Base-by-base conservation (phyloP, 2,329 filamentous ascomycete genomes). In the Paecilomyces niveus region DNA sequence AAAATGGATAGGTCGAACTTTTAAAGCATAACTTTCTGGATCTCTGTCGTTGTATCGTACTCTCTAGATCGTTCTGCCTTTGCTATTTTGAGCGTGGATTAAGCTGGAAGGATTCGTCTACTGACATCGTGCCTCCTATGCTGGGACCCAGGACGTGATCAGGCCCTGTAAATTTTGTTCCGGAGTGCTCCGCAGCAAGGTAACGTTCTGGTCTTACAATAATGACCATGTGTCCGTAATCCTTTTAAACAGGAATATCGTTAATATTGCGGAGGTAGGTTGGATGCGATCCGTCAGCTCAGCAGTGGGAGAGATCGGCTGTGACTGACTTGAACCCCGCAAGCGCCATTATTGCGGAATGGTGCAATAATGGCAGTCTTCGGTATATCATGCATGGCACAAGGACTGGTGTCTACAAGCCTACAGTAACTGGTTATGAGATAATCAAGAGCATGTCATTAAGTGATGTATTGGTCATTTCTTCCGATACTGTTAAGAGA, bases 401-500 rank as follows among this genome's bases (percentile, higher is more conserved):
- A 45, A 39, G 13, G 35, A 39, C 13, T 18, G 13, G 15, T 45
- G 32, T 33, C 32, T 33, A 33, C 32, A 33, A 13, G 39, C 18
- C 39, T 45, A 45, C 39, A 2, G n/a, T 45, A 45, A 18, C 6
- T 21, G 4, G n/a, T 6, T 45, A 45, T n/a, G 8, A n/a, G 39
- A 45, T 8, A 18, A 52, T 52, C 3, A 24, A 26, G 18, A 52
- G 8, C 6, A 21, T 8, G 50, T 52, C 10, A 52, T 52, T 29
- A n/a, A 18, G 50, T 52, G 4, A 26, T 45, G 33, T 39, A 55
- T 55, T 55, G 54, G 21, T 21, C 39, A 45, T 45, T 18, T 55
- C 35, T 18, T 55, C 54, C 33, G 54, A 55, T 56, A 57, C 39
- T 54, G 21, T 51, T 57, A 50, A 31, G 39, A 53, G 31, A 54